A percentile compares a stretch with the other conserved stretches of the same genome.
phyloP scores from a whole-genome alignment of 148 eudicot species.

The Diospyros kaki region DNA sequence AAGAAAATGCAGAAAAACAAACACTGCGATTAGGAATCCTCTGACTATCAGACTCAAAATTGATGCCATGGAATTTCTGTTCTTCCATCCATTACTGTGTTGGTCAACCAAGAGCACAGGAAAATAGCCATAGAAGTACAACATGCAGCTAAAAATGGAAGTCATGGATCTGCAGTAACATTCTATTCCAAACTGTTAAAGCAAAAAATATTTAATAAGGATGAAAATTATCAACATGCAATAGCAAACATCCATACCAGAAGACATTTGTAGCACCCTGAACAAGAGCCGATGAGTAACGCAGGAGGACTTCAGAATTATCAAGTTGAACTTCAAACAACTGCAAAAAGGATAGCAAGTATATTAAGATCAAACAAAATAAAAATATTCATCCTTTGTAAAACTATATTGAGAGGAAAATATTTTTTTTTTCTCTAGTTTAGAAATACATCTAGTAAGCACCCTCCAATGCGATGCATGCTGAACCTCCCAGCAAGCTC shows the following conservation, averaged over 20 bases:
- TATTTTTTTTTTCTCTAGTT: not conserved
- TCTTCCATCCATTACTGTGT: not conserved
- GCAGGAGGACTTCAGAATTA: slow-evolving; percentile 78
- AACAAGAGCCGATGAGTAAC: slow-evolving; percentile 94
- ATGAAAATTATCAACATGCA: not conserved
- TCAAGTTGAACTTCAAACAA: slow-evolving; percentile 84
- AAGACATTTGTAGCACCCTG: slow-evolving; percentile 94
- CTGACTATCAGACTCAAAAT: not conserved
- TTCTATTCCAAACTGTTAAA: not conserved
- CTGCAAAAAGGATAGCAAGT: slow-evolving; percentile 35
- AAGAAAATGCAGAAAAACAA: not conserved
- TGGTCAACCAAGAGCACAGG: not conserved
- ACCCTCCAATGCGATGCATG: not conserved
- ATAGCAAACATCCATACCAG: slow-evolving; percentile 50
- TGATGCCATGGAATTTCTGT: not conserved
- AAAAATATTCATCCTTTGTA: not conserved
- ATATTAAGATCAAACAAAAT: not conserved
- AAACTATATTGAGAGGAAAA: not conserved
- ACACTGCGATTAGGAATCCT: not conserved
- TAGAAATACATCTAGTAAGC: not conserved
- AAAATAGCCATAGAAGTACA: not conserved
- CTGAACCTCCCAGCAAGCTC: not conserved
- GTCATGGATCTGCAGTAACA: not conserved
- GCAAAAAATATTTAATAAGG: not conserved
- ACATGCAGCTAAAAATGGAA: not conserved